Conservation (phyloP, 257 asterid species). For the Solanum gandarillasii region DNA sequence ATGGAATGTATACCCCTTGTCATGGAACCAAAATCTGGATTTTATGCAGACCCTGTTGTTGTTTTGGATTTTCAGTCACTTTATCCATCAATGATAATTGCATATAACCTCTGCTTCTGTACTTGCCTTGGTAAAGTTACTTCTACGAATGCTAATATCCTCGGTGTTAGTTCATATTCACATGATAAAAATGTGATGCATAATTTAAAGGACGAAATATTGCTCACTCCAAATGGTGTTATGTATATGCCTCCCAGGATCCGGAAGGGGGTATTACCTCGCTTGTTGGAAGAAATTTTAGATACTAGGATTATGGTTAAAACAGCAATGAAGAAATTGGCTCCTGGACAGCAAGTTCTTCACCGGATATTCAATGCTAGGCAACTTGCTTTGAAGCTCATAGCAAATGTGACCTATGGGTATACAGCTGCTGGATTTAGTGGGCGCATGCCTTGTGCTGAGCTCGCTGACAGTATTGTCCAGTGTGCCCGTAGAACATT, state of each 20-base stretch:
- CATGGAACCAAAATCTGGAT: slow-evolving; percentile 96
- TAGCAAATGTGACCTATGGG: slow-evolving; percentile 95
- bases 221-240: slow-evolving; percentile 86
- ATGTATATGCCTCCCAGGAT: slow-evolving; percentile 69
- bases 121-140: slow-evolving; percentile 84
- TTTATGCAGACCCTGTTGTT: slow-evolving; percentile 85
- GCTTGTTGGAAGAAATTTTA: slow-evolving; percentile 82
- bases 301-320: slow-evolving; percentile 94
- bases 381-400: slow-evolving; percentile 94
- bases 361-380: slow-evolving; percentile 83
- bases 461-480: slow-evolving; percentile 96
- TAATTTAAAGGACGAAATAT: slow-evolving; percentile 43
- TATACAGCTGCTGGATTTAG: slow-evolving; percentile 99
- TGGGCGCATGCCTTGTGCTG: slow-evolving; percentile 99
- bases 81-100: slow-evolving; percentile 96
- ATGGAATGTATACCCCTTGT: slow-evolving; percentile 98
- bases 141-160: slow-evolving; percentile 34
- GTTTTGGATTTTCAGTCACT: slow-evolving; percentile 96
- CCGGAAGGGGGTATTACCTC: slow-evolving; percentile 80
- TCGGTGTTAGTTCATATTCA: slow-evolving; percentile 78
- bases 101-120: slow-evolving; percentile 84
- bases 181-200: slow-evolving; percentile 38
- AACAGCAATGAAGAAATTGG: slow-evolving; percentile 84
- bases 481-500: slow-evolving; percentile 95
- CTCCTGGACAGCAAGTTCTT: slow-evolving; percentile 64